Percentiles rank a stretch among this genome's conserved stretches.
These are phyloP conservation scores for Mrakia hoshinonis DNA, from an alignment of 768 basidiomycete genomes.

Conservation along the genomic window DNA sequence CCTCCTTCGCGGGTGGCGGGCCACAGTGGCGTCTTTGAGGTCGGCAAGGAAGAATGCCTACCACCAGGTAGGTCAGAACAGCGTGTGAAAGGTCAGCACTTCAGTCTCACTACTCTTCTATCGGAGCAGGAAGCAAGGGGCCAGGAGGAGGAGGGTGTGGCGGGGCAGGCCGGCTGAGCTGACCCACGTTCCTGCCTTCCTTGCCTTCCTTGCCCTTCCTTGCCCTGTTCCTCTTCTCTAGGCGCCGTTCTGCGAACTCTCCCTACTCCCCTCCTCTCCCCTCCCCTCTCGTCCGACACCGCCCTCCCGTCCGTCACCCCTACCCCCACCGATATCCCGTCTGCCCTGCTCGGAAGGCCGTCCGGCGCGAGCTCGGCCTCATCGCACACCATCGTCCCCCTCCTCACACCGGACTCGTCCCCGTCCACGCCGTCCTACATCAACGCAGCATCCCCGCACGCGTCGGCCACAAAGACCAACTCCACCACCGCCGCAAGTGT, in stretches of 20 bases:
- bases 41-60: slow-evolving; percentile 16
- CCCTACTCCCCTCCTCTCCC: slow-evolving; percentile 18
- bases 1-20: slow-evolving; percentile 14
- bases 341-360: not conserved
- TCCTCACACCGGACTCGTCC: slow-evolving; percentile 23
- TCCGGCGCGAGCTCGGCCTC: too few relatives aligned
- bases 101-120: not conserved
- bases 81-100: not conserved
- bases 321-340: not conserved
- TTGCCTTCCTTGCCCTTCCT: not conserved
- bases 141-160: not conserved
- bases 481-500: not conserved
- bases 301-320: not conserved
- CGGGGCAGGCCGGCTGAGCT: not conserved
- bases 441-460: not conserved
- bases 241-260: not conserved
- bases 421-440: slow-evolving; percentile 6
- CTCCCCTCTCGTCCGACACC: slow-evolving; percentile 3
- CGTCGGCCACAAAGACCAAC: not conserved
- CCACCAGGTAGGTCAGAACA: not conserved
- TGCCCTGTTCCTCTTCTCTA: not conserved
- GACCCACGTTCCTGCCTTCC: slow-evolving; percentile 4
- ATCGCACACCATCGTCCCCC: too few relatives aligned
- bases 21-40: slow-evolving; percentile 26
- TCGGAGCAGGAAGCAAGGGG: not conserved